Base-by-base conservation (phyloP, 2,329 filamentous ascomycete genomes). In the Hypoxylon sp. region DNA sequence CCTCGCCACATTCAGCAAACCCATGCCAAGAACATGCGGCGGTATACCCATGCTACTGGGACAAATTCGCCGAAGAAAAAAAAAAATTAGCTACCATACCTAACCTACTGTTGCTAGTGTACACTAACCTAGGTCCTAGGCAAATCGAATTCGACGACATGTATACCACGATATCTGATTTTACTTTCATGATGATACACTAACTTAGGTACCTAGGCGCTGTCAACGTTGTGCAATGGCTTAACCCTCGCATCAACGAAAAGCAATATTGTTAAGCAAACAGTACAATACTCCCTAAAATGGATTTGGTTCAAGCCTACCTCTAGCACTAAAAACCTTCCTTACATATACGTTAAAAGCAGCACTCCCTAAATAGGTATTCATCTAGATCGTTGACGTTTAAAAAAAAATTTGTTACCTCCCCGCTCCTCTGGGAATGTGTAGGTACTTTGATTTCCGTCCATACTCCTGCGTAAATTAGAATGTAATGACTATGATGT, bases 11-110 rank as follows among this genome's bases (percentile, higher is more conserved):
- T 60, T 41, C 51, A 51, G 41, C 48, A 55, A 51, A 49, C 5
- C 10, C 9, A 51, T 51, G 66, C 68, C 66, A 71, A 67, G 66
- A 65, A 19, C 36, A 62, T 62, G 66, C 66, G 60, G 63, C 68
- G 63, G 64, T 63, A 63, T 60, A 64, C 50, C 68, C 65, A 62
- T 65, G 41, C 38, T 21, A n/a, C 49, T 55, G 60, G 68, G 57
- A 64, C 63, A 52, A 52, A 41, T 60, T 50, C 62, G 38, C 38
- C 38, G 52, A 30, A 61, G 61, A 36, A 49, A 41, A 48, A 28
- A 45, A 50, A 34, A 14, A 36, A 36, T 17, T 45, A 17, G 19
- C 48, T 28, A 51, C 46, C 19, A 14, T 28, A 51, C 46, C 19
- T 10, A 55, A 38, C 13, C n/a, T 41, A 41, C 5, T 6, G 38